phyloP scores from a whole-genome alignment of 805 yeast genomes.

The Wickerhamomyces sydowiorum region DNA sequence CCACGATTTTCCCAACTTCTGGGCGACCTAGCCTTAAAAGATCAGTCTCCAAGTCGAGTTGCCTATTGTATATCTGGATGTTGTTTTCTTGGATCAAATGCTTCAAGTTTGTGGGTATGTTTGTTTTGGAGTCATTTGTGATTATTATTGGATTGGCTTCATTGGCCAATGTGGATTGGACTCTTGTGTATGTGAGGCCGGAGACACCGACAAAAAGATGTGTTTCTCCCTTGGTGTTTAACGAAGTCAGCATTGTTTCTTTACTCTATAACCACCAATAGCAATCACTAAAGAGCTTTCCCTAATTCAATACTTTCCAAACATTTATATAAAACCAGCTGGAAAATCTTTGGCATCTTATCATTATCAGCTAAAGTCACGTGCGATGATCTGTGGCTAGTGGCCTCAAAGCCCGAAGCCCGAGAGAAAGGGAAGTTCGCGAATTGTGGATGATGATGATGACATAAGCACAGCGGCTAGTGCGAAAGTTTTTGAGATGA shows the following conservation, averaged over 20 bases:
- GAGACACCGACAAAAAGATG: slow-evolving; percentile 56
- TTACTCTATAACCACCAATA: background rate
- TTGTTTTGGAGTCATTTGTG: slow-evolving; percentile 20
- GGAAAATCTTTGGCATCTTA: background rate
- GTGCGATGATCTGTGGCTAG: slow-evolving; percentile 2
- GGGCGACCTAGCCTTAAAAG: slow-evolving; percentile 54
- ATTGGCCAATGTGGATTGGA: slow-evolving; percentile 39
- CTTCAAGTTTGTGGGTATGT: slow-evolving; percentile 23
- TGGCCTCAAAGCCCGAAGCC: background rate
- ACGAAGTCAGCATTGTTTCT: slow-evolving; percentile 9
- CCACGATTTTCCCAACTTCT: slow-evolving; percentile 61
- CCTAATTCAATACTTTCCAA: background rate
- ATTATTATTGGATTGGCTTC: slow-evolving; percentile 56
- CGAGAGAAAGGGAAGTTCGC: too few species aligned
- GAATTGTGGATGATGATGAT: too few species aligned
- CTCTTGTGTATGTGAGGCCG: slow-evolving; percentile 40
- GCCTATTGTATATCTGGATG: slow-evolving; percentile 25
- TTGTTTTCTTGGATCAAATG: slow-evolving; percentile 21
- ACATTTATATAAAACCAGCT: background rate
- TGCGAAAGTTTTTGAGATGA: background rate
- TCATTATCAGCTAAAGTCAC: slow-evolving; percentile 4
- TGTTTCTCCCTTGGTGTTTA: slow-evolving; percentile 41
- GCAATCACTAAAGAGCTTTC: background rate
- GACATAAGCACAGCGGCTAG: too few species aligned
- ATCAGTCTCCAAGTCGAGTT: slow-evolving; percentile 34